A percentile compares a stretch with the other conserved stretches of the same genome.
phyloP scores from a whole-genome alignment of 1,139 yeast species.

The Lodderomyces elongisporus region DNA sequence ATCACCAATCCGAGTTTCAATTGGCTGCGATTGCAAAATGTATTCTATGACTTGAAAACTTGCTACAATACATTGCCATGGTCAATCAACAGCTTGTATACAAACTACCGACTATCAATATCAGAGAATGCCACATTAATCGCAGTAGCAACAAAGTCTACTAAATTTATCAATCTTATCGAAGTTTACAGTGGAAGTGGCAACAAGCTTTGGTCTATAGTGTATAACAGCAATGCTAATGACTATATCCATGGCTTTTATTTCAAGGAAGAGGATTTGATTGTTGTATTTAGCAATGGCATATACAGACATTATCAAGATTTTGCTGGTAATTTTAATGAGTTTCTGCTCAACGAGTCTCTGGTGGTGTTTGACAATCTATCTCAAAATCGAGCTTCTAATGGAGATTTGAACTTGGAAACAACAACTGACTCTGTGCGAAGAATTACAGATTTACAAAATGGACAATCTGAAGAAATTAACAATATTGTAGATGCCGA shows the following conservation, averaged over 20 bases:
- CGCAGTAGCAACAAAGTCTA: slow-evolving; percentile 34
- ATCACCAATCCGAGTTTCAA: slow-evolving; percentile 41
- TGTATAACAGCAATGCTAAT: slow-evolving; percentile 48
- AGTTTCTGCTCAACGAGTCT: too few relatives aligned
- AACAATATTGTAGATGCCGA: slow-evolving; percentile 21
- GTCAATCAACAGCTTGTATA: slow-evolving; percentile 29
- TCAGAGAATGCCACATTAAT: slow-evolving; percentile 30
- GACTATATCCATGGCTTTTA: slow-evolving; percentile 57
- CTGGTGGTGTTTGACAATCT: slow-evolving; percentile 22
- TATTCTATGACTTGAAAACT: slow-evolving; percentile 49
- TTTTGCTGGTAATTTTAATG: slow-evolving; percentile 62
- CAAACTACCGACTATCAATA: slow-evolving; percentile 24
- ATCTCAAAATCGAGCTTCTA: slow-evolving; percentile 18
- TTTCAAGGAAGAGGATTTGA: slow-evolving; percentile 52
- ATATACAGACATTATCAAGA: slow-evolving; percentile 62
- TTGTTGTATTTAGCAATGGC: slow-evolving; percentile 56
- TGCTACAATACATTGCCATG: slow-evolving; percentile 38
- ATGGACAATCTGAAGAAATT: slow-evolving; percentile 27
- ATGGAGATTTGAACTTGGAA: slow-evolving; percentile 2
- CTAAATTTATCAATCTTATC: slow-evolving; percentile 34
- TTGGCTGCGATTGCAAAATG: slow-evolving; percentile 64
- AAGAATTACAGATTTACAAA: slow-evolving; percentile 32
- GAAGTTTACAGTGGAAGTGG: slow-evolving; percentile 56
- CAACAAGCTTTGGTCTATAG: slow-evolving; percentile 39
- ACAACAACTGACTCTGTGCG: slow-evolving; percentile 3